A percentile compares a stretch with the other conserved stretches of the same genome.
phyloP scores from a whole-genome alignment of 495 filamentous ascomycete species.

The Penicillium steckii region DNA sequence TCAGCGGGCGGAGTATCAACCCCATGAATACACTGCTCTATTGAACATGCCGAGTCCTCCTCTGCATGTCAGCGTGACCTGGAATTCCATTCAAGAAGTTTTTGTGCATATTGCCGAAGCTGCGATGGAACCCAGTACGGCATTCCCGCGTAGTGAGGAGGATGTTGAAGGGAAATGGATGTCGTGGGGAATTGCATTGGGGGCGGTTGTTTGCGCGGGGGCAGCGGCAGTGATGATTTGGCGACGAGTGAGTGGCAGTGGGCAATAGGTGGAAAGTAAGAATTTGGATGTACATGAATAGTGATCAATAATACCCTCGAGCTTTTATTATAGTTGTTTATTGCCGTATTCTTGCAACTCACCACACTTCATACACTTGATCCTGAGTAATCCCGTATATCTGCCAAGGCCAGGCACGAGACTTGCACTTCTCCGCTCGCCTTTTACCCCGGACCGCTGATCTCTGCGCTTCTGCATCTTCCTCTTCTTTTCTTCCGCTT shows the following conservation, averaged over 20 bases:
- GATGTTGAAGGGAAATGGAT: slow-evolving; percentile 79
- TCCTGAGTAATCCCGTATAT: neutral
- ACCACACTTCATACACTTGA: neutral
- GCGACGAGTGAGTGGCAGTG: slow-evolving; percentile 50
- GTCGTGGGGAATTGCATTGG: slow-evolving; percentile 79
- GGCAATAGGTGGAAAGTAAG: slow-evolving; percentile 16
- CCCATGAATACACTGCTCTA: slow-evolving; percentile 82
- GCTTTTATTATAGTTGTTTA: neutral
- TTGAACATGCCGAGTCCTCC: slow-evolving; percentile 76
- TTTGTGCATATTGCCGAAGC: slow-evolving; percentile 90
- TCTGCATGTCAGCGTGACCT: slow-evolving; percentile 89
- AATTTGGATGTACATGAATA: neutral
- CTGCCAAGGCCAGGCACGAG: slow-evolving; percentile 24
- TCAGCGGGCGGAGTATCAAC: slow-evolving; percentile 85
- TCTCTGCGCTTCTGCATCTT: slow-evolving; percentile 7
- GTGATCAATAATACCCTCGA: slow-evolving; percentile 21
- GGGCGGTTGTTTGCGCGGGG: slow-evolving; percentile 74
- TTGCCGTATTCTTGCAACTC: neutral
- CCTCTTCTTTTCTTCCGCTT: neutral
- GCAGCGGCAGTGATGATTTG: slow-evolving; percentile 80
- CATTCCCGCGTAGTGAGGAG: slow-evolving; percentile 82
- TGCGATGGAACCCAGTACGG: slow-evolving; percentile 81
- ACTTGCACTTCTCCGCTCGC: slow-evolving; percentile 28
- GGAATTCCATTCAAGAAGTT: slow-evolving; percentile 85
- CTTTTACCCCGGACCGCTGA: slow-evolving; percentile 27